Evolutionary conservation across 2,329 filamentous ascomycete species (phyloP), one percentile per base, ranked within the genome.

Genomic region (Trichoderma koningii): DNA sequence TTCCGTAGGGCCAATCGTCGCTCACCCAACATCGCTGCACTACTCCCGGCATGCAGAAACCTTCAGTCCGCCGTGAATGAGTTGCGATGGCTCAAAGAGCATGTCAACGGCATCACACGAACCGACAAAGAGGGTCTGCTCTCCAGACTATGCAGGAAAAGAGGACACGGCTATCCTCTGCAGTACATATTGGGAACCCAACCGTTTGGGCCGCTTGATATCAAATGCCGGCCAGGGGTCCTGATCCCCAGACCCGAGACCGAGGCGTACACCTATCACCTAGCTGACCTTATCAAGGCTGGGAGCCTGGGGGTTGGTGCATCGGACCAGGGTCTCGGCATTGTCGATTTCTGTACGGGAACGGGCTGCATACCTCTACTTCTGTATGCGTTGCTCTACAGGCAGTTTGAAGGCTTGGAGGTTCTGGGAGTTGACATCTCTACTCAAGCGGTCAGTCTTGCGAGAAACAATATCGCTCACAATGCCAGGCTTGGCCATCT

Each of bases 181-280:
- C 95, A 98, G 75, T 98, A 98, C 74, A 83, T 98, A 23, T 80
- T 99, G 1, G 93, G 93, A 3, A 88, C 88, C 5, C 93, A 97
- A 75, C 95, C 90, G 1, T 98, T 99, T 77, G 94, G 93, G 0
- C 79, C 86, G 5, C 78, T 98, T 17, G 89, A 97, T 48, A 89
- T 99, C 52, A 78, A 83, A 63, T 97, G 93, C 73, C 81, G 80
- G 30, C 85, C 82, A 12, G 91, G 91, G 2, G 93, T 98, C 5
- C 80, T 99, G 64, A 96, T 98, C 69, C 95, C 95, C 42, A 85
- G 94, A 80, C 81, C 85, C 26, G 90, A 93, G 75, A 92, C 90
- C 3, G 90, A 92, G 76, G 83, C 87, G 2, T 91, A 89, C 73
- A 86, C 84, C 1, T 75, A 79, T 30, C 78, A 87, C 69, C 78